Conservation (phyloP, 1,284 basidiomycete species). For the Ganoderma boninense region DNA sequence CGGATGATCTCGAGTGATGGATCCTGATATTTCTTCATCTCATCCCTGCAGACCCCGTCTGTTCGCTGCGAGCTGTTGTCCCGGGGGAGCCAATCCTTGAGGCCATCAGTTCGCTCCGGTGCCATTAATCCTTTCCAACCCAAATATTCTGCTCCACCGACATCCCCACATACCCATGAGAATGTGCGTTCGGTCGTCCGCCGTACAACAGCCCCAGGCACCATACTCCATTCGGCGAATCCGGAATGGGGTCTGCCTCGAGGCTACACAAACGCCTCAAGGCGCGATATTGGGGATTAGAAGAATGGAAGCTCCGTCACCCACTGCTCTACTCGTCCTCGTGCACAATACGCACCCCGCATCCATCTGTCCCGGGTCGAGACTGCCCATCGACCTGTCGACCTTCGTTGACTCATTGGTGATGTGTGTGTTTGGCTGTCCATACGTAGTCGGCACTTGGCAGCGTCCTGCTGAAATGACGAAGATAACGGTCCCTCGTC, state of each 20-base stretch:
- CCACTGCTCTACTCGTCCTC: neutral
- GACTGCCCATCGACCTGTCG: neutral
- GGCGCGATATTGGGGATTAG: constrained; percentile 10
- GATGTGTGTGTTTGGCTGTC: neutral
- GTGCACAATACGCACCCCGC: neutral
- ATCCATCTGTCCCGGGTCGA: neutral
- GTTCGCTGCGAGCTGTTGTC: constrained; percentile 4
- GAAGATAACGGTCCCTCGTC: neutral
- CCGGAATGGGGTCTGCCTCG: constrained; percentile 17
- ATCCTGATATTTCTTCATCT: constrained; percentile 27
- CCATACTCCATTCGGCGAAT: constrained; percentile 5
- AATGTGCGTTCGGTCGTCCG: constrained; percentile 8
- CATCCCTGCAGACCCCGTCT: neutral
- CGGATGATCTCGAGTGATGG: constrained; percentile 25
- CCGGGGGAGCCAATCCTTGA: constrained; percentile 17
- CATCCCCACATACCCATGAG: constrained; percentile 16
- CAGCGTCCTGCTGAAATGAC: neutral
- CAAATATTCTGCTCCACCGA: neutral
- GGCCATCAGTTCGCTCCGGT: constrained; percentile 11
- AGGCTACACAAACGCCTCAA: constrained; percentile 28
- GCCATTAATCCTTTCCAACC: constrained; percentile 3
- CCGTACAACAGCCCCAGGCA: constrained; percentile 8
- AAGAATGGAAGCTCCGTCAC: constrained; percentile 19
- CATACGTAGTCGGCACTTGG: neutral
- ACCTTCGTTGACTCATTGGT: neutral